Conservation (phyloP, 2,329 filamentous ascomycete species). For the Colletotrichum sp. region DNA sequence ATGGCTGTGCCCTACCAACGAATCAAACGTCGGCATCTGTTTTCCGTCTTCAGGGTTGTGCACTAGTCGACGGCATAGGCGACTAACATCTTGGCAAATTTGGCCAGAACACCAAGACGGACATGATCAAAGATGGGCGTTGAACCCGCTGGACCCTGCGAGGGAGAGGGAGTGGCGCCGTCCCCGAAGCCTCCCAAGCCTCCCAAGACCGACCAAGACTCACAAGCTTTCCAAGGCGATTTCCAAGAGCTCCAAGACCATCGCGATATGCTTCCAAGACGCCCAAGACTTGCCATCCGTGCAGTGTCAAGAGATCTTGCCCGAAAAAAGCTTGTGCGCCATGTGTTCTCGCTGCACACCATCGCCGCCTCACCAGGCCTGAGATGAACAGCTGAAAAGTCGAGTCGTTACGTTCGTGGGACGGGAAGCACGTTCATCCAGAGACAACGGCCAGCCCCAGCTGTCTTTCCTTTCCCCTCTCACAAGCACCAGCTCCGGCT, state of each 20-base stretch:
- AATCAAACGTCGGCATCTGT: background rate
- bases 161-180: background rate
- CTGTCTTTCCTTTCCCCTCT: background rate
- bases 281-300: slow-evolving; percentile 10
- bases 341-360: background rate
- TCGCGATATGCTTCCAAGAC: background rate
- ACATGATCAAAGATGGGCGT: background rate
- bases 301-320: slow-evolving; percentile 7
- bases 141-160: background rate
- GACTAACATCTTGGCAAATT: background rate
- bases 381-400: background rate
- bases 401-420: background rate
- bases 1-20: background rate
- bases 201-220: background rate
- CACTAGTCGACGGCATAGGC: background rate
- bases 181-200: background rate
- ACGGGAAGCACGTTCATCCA: background rate
- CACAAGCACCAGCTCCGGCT: background rate
- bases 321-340: slow-evolving; percentile 6
- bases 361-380: background rate
- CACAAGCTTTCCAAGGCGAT: slow-evolving; percentile 4
- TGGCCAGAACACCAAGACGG: background rate
- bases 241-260: slow-evolving; percentile 3
- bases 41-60: background rate
- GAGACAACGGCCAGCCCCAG: background rate